These are phyloP conservation scores for Rhexocercosporidium sp. DNA, from an alignment of 2,329 filamentous ascomycete species.

Conservation along the genomic window DNA sequence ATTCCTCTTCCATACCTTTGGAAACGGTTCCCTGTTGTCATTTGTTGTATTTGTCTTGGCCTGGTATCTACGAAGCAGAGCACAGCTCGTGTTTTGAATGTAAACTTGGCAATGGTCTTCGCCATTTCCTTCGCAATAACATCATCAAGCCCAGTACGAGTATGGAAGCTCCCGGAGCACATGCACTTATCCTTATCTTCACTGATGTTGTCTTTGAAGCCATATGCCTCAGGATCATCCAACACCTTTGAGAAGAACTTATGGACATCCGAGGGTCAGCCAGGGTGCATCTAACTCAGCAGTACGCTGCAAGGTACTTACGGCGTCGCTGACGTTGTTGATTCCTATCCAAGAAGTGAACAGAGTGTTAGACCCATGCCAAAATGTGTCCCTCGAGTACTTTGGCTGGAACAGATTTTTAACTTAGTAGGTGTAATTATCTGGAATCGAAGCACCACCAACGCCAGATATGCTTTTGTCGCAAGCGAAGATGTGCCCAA, in stretches of 20 bases:
- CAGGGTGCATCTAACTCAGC: no score
- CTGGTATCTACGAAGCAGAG: no score
- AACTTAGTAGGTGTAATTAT: constrained; percentile 41
- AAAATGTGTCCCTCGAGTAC: constrained; percentile 39
- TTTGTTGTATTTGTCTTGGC: no score
- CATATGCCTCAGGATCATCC: constrained; percentile 14
- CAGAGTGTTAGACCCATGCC: constrained; percentile 46
- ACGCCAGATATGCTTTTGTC: constrained; percentile 44
- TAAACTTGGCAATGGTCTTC: constrained; percentile 5
- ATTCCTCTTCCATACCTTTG: no score
- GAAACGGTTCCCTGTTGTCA: no score
- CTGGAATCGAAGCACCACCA: constrained; percentile 43
- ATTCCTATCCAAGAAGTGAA: constrained; percentile 58
- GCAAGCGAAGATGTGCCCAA: constrained; percentile 8
- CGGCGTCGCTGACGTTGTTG: constrained; percentile 48
- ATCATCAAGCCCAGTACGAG: constrained; percentile 10
- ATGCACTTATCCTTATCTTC: constrained; percentile 6
- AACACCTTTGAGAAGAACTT: constrained; percentile 16
- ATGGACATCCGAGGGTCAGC: neutral
- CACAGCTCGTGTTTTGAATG: neutral
- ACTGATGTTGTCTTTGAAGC: constrained; percentile 11
- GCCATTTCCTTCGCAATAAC: constrained; percentile 21
- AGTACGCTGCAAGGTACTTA: neutral
- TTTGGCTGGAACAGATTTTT: constrained; percentile 19
- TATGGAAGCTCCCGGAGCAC: constrained; percentile 16